phyloP scores from a whole-genome alignment of 1,284 basidiomycete species.

The Leccinum pachyderme region DNA sequence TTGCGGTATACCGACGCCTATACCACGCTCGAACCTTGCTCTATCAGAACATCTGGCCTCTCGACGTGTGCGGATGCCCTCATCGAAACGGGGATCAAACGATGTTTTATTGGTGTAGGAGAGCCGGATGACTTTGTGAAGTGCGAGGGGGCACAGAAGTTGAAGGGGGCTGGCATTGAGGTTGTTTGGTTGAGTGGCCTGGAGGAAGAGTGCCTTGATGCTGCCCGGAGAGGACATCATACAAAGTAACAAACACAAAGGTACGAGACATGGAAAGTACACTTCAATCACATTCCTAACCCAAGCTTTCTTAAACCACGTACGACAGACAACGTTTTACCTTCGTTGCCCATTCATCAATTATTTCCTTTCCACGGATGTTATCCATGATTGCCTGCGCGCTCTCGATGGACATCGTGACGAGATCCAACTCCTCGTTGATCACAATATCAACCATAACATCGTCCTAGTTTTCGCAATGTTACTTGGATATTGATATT shows the following conservation, averaged over 20 bases:
- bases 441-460: conserved; percentile 44
- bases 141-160: conserved; percentile 82
- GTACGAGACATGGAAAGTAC: conserved; percentile 4
- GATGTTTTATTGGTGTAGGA: conserved; percentile 87
- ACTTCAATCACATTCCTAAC: background rate
- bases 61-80: conserved; percentile 86
- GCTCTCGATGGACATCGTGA: conserved; percentile 45
- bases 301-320: conserved; percentile 1
- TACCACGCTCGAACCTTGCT: conserved; percentile 98
- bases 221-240: conserved; percentile 61
- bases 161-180: conserved; percentile 74
- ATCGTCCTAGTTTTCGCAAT: conserved; percentile 37
- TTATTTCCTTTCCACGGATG: conserved; percentile 31
- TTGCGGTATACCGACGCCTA: conserved; percentile 73
- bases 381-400: conserved; percentile 32
- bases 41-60: conserved; percentile 84
- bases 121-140: conserved; percentile 96
- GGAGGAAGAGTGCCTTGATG: conserved; percentile 72
- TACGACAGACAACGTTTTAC: conserved; percentile 31
- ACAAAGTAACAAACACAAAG: background rate
- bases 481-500: background rate
- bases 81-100: conserved; percentile 65
- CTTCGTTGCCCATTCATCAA: conserved; percentile 32
- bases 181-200: conserved; percentile 75
- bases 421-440: conserved; percentile 29